phyloP scores from a whole-genome alignment of 2,329 filamentous ascomycete genomes.

The Mollisiaceae sp. region DNA sequence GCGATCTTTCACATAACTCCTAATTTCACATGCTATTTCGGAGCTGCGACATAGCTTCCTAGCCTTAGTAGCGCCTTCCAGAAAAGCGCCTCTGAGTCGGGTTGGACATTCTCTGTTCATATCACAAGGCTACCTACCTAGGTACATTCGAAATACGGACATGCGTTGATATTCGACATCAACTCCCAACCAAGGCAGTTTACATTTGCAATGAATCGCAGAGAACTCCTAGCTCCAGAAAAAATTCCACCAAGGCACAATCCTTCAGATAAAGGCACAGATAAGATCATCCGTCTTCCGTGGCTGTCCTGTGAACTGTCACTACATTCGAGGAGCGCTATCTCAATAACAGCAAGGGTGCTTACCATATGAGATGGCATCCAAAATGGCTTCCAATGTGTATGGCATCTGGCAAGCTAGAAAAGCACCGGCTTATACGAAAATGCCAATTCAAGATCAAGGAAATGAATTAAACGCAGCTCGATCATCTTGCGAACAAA shows the following conservation, averaged over 20 bases:
- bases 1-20: not conserved
- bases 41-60: not conserved
- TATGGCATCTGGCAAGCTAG: slow-evolving; percentile 16
- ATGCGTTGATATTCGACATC: not conserved
- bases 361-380: slow-evolving; percentile 23
- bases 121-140: slow-evolving; percentile 7
- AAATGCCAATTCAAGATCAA: slow-evolving; percentile 21
- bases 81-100: not conserved
- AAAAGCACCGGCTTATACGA: slow-evolving; percentile 19
- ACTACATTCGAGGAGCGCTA: slow-evolving; percentile 1
- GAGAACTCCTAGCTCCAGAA: slow-evolving; percentile 3
- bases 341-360: slow-evolving; percentile 1
- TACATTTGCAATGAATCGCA: not conserved
- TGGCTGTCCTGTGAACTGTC: not conserved
- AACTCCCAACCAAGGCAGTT: not conserved
- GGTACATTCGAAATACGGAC: not conserved
- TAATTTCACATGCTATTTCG: not conserved
- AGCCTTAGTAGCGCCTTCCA: not conserved
- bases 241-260: not conserved
- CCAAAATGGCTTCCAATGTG: slow-evolving; percentile 20
- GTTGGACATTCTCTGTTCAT: not conserved
- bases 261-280: not conserved
- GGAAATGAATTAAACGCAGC: not conserved
- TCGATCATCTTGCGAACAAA: slow-evolving; percentile 25
- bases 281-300: not conserved